Conservation (phyloP, 2,329 filamentous ascomycete genomes). For the Conoideocrella luteorostrata region DNA sequence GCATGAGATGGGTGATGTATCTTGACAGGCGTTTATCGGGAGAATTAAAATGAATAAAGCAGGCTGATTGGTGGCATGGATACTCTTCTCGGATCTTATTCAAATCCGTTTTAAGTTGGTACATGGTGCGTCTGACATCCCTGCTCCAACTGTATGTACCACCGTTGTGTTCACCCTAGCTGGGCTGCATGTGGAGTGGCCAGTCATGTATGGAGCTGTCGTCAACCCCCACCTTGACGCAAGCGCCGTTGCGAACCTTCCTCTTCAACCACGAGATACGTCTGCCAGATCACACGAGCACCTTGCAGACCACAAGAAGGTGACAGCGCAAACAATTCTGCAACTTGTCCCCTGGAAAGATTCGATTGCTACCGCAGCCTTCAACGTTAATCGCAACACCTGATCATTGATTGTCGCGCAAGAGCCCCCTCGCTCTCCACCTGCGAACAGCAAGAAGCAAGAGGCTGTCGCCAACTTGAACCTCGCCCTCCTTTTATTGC, state of each 20-base stretch:
- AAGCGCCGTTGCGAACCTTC: neutral
- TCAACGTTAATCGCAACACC: too few species aligned
- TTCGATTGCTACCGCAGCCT: too few species aligned
- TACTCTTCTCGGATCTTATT: neutral
- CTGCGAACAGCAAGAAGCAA: neutral
- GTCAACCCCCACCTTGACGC: conserved; percentile 2
- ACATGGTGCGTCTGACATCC: too few species aligned
- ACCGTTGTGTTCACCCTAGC: neutral
- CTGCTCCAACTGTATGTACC: too few species aligned
- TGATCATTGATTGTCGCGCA: neutral
- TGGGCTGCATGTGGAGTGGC: neutral
- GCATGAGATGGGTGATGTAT: conserved; percentile 1
- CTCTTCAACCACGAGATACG: neutral
- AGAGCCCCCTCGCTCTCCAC: neutral
- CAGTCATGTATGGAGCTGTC: too few species aligned
- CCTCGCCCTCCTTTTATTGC: neutral
- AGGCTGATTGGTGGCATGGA: too few species aligned
- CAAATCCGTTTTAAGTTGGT: too few species aligned
- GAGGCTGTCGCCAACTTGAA: neutral
- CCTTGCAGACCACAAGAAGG: neutral
- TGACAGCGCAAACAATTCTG: too few species aligned
- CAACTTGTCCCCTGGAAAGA: too few species aligned
- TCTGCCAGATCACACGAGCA: conserved; percentile 3
- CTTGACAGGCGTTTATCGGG: conserved; percentile 4
- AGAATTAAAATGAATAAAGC: neutral